phyloP scores from a whole-genome alignment of 2,329 filamentous ascomycete species.

The Neonectria neomacrospora region DNA sequence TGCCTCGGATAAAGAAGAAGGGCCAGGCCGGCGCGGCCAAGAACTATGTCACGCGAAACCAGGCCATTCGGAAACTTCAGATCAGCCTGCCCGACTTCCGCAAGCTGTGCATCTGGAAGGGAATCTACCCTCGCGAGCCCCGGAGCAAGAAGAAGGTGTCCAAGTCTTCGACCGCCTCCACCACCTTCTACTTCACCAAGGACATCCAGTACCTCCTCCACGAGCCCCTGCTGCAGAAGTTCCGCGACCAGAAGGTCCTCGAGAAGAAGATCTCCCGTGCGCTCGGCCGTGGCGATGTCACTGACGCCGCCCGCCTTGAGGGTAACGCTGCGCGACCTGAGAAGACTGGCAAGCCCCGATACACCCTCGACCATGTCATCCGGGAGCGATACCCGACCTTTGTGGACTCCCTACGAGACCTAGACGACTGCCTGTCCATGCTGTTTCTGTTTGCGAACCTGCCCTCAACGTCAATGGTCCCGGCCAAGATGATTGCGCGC shows the following conservation, averaged over 20 bases:
- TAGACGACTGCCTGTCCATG: slow-evolving; percentile 97
- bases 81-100: slow-evolving; percentile 97
- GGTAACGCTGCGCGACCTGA: slow-evolving; percentile 87
- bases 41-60: slow-evolving; percentile 97
- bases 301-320: slow-evolving; percentile 89
- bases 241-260: slow-evolving; percentile 95
- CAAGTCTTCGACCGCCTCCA: slow-evolving; percentile 88
- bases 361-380: slow-evolving; percentile 96
- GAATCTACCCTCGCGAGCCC: slow-evolving; percentile 97
- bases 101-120: slow-evolving; percentile 99
- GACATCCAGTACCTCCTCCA: slow-evolving; percentile 99
- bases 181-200: slow-evolving; percentile 92
- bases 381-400: slow-evolving; percentile 99
- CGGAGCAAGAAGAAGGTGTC: slow-evolving; percentile 97
- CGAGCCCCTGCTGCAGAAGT: slow-evolving; percentile 92
- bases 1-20: slow-evolving; percentile 91
- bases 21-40: slow-evolving; percentile 92
- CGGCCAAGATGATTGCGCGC: slow-evolving; percentile 93
- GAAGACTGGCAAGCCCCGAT: slow-evolving; percentile 87
- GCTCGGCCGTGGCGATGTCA: slow-evolving; percentile 89
- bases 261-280: slow-evolving; percentile 98
- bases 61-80: slow-evolving; percentile 97
- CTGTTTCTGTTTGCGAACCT: slow-evolving; percentile 97
- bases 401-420: slow-evolving; percentile 89
- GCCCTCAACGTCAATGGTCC: slow-evolving; percentile 87